Evolutionary conservation across 768 basidiomycete species (phyloP), one percentile per base, ranked within the genome.

Genomic region (Leccinellum luteum): DNA sequence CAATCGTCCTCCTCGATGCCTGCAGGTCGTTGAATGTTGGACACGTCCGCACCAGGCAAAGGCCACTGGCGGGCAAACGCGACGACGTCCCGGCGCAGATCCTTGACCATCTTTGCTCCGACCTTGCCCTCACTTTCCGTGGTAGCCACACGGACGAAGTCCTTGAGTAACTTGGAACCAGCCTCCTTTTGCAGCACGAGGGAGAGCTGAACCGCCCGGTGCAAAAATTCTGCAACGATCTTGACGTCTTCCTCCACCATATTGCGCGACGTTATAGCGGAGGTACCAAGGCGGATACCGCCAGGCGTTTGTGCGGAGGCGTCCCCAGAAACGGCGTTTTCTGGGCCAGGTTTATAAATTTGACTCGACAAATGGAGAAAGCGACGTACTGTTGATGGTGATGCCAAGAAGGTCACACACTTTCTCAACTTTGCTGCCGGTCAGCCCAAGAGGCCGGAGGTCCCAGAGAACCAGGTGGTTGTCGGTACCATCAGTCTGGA

Each of bases 401-500:
- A 98, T 97, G 57, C 93, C 93, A 74, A 93, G 85, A 51, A 97
- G 81, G 72, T 98, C 96, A 74, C 97, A 97, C 65, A 99, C 85
- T 81, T 97, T 98, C 81, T 98, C 96, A 57, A 99, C 86, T 77
- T 98, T 98, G 80, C 88, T 91, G 51, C 97, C 97, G n/a, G 97
- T 98, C 70, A 98, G 78, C 50, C 92, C 90, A 61, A 97, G 81
- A 30, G 97, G 97, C 34, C 97, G 85, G 60, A 98, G 84, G 69
- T 98, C 97, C 96, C 95, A 98, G 50, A 99, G 89, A 50, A 98
- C 87, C 63, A 98, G 86, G 75, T 99, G 97, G 81, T 92, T 98
- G 74, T 98, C 97, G 17, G 94, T 95, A 58, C 97, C 97, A 56
- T 83, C 86, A 14, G 96, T 98, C 79, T 98, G 95, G 63, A 99